These are phyloP conservation scores for Fusarium hainanense DNA, from an alignment of 2,329 filamentous ascomycete genomes.

Conservation along the genomic window DNA sequence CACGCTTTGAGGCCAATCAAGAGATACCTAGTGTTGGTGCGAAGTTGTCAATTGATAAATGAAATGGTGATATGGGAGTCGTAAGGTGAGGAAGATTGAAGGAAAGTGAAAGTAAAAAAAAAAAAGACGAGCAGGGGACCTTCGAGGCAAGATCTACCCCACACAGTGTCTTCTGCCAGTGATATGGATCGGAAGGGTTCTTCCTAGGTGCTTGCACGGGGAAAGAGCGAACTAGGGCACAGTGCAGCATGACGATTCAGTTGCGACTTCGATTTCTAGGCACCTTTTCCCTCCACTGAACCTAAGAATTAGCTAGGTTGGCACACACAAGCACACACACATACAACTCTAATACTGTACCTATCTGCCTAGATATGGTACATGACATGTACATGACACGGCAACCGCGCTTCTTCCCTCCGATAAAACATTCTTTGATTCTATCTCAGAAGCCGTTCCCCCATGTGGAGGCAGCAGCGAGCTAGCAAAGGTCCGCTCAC, in stretches of 20 bases:
- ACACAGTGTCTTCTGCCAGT: conserved; percentile 4
- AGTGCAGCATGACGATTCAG: background rate
- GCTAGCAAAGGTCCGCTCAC: conserved; percentile 31
- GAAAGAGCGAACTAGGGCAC: background rate
- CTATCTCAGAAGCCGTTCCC: conserved; percentile 31
- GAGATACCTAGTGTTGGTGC: background rate
- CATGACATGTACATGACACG: background rate
- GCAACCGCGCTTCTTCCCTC: conserved; percentile 13
- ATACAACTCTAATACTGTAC: conserved; percentile 11
- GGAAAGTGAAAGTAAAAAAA: background rate
- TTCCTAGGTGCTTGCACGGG: conserved; percentile 7
- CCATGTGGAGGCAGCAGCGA: conserved; percentile 38
- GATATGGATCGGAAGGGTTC: conserved; percentile 12
- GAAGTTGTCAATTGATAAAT: background rate
- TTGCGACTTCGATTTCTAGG: background rate
- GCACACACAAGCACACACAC: conserved; percentile 3
- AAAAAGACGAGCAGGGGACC: background rate
- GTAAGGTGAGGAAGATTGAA: background rate
- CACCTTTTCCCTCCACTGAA: conserved; percentile 10
- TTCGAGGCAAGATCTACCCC: conserved; percentile 1
- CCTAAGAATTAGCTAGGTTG: background rate
- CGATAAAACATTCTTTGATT: conserved; percentile 16
- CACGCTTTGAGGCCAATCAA: background rate
- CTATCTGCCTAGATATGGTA: background rate
- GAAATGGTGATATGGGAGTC: background rate